phyloP scores from a whole-genome alignment of 805 yeast species.

The Candida coquimbonensis region DNA sequence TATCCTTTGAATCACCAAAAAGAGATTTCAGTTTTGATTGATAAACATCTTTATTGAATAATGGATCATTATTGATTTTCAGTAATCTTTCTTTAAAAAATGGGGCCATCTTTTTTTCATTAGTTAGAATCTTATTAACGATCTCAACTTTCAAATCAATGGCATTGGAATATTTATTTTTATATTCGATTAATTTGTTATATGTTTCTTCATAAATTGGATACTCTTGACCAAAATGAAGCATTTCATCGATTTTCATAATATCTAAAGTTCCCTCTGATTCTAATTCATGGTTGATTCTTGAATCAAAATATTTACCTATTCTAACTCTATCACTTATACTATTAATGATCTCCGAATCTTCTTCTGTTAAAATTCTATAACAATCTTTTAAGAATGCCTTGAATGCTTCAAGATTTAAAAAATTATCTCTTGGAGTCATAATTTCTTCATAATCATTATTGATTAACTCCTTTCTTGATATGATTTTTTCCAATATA shows the following conservation, averaged over 20 bases:
- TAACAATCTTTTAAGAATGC: conserved; percentile 22
- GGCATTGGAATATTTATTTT: conserved; percentile 8
- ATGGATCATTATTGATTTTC: neutral
- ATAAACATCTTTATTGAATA: neutral
- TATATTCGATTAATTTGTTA: conserved; percentile 10
- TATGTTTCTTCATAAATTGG: conserved; percentile 18
- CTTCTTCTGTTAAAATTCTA: conserved; percentile 18
- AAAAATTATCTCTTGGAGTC: conserved; percentile 1
- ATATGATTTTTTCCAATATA: conserved; percentile 30
- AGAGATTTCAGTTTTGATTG: conserved; percentile 13
- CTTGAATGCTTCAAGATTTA: conserved; percentile 15
- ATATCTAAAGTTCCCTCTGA: neutral
- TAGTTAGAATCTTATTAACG: neutral
- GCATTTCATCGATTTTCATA: conserved; percentile 9
- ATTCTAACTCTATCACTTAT: conserved; percentile 8
- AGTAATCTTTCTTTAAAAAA: conserved; percentile 1
- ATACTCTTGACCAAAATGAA: conserved; percentile 9
- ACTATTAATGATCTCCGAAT: conserved; percentile 10
- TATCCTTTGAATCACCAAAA: conserved; percentile 25
- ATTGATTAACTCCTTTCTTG: conserved; percentile 34
- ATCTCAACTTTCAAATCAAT: conserved; percentile 8
- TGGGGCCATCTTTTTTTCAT: neutral
- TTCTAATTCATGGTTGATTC: conserved; percentile 5
- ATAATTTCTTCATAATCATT: conserved; percentile 15
- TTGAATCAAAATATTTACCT: conserved; percentile 13